Percentiles rank a stretch among this genome's conserved stretches.
These are phyloP conservation scores for Phytophthora cajani DNA, from an alignment of 352 stramenopile species.

Conservation along the genomic window DNA sequence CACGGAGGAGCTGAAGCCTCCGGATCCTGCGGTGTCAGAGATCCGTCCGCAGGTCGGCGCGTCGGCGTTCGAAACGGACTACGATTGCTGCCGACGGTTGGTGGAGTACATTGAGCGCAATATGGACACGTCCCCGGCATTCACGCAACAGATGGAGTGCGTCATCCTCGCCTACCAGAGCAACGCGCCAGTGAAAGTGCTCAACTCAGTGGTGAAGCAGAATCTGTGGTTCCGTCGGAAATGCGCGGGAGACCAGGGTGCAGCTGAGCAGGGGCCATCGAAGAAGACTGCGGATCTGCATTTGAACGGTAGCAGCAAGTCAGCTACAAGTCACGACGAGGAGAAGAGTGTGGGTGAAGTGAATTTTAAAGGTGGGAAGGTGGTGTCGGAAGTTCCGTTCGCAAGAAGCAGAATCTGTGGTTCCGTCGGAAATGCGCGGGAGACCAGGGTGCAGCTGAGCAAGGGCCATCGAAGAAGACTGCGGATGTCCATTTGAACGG, in stretches of 20 bases:
- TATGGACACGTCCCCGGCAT: slow-evolving; percentile 61
- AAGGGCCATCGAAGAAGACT: neutral
- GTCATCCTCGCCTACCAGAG: slow-evolving; percentile 69
- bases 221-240: slow-evolving; percentile 41
- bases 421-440: slow-evolving; percentile 2
- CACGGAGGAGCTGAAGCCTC: neutral
- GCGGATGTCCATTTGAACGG: neutral
- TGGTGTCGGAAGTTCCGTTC: neutral
- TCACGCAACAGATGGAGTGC: slow-evolving; percentile 67
- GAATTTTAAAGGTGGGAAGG: neutral
- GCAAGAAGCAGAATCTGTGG: slow-evolving; percentile 58
- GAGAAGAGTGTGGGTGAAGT: neutral
- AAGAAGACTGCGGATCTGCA: neutral
- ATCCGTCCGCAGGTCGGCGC: neutral
- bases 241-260: neutral
- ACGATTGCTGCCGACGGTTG: slow-evolving; percentile 54
- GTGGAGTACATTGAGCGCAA: slow-evolving; percentile 58
- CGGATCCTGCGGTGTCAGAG: neutral
- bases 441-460: neutral
- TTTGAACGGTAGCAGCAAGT: neutral
- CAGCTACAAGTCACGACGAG: neutral
- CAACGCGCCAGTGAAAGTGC: slow-evolving; percentile 42
- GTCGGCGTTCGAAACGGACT: slow-evolving; percentile 41
- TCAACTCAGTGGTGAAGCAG: slow-evolving; percentile 56
- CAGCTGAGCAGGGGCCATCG: neutral